These are phyloP conservation scores for Torulaspora franciscae DNA, from an alignment of 805 yeast species.

Conservation along the genomic window DNA sequence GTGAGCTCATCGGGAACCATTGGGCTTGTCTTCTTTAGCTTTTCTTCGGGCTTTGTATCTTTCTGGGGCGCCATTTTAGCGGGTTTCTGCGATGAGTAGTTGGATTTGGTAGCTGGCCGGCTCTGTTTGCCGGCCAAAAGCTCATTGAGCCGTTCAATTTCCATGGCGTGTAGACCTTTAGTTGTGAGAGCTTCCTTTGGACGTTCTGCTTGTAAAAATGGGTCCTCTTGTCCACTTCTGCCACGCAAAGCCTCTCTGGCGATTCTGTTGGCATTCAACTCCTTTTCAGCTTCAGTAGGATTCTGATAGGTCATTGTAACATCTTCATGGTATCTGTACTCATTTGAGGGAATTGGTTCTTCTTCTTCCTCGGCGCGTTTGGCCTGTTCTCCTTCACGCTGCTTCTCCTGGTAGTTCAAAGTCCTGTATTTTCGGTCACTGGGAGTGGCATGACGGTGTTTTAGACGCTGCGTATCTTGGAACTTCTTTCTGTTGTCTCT, in stretches of 20 bases:
- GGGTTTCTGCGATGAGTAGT: not conserved
- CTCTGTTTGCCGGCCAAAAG: conserved; percentile 12
- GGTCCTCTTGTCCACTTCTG: conserved; percentile 7
- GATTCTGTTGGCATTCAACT: conserved; percentile 10
- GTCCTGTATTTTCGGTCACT: conserved; percentile 36
- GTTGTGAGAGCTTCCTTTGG: conserved; percentile 13
- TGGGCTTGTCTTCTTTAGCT: conserved; percentile 4
- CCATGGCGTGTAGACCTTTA: conserved; percentile 23
- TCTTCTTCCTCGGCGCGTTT: conserved; percentile 11
- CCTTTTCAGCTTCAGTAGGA: conserved; percentile 10
- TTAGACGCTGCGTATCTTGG: conserved; percentile 39
- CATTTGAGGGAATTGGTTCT: conserved; percentile 21
- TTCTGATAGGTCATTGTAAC: conserved; percentile 13
- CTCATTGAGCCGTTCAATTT: conserved; percentile 17
- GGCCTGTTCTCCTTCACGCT: conserved; percentile 23
- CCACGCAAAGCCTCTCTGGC: conserved; percentile 16
- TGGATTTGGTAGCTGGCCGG: not conserved
- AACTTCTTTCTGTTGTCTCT: conserved; percentile 41
- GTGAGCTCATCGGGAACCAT: conserved; percentile 20
- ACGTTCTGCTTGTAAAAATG: not conserved
- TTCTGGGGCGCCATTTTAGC: not conserved
- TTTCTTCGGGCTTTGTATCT: not conserved
- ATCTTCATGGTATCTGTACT: conserved; percentile 25
- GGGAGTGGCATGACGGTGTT: conserved; percentile 37
- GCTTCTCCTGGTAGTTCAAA: conserved; percentile 17